These are phyloP conservation scores for Exophiala dermatitidis DNA, from an alignment of 2,329 filamentous ascomycete species.

Conservation along the genomic window DNA sequence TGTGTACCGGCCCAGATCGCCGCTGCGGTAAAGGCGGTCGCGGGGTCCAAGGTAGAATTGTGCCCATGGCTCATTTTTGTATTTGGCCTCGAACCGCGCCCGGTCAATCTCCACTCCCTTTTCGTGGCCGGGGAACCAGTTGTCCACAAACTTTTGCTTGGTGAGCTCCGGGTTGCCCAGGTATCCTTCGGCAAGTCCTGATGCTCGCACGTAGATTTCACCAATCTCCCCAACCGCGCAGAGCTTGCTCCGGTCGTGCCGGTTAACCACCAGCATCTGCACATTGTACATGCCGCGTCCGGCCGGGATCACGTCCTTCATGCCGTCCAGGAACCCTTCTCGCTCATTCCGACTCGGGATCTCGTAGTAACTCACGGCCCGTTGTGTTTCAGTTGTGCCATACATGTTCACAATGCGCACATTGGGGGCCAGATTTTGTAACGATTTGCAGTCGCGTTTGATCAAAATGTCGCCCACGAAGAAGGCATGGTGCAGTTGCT, in stretches of 20 bases:
- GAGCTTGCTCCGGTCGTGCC: slow-evolving; percentile 57
- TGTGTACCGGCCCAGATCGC: slow-evolving; percentile 73
- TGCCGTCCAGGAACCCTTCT: slow-evolving; percentile 54
- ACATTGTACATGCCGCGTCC: slow-evolving; percentile 84
- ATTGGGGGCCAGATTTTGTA: slow-evolving; percentile 71
- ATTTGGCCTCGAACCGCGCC: slow-evolving; percentile 41
- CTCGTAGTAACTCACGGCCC: slow-evolving; percentile 76
- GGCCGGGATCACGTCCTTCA: slow-evolving; percentile 72
- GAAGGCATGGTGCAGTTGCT: slow-evolving; percentile 69
- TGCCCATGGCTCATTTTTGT: slow-evolving; percentile 64
- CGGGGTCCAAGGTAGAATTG: slow-evolving; percentile 71
- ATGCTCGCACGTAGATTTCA: slow-evolving; percentile 76
- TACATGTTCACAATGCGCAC: slow-evolving; percentile 77
- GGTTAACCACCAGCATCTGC: slow-evolving; percentile 76
- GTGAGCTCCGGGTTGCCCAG: slow-evolving; percentile 57
- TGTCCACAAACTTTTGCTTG: slow-evolving; percentile 68
- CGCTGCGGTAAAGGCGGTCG: slow-evolving; percentile 80
- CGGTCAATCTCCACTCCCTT: slow-evolving; percentile 62
- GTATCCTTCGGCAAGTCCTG: slow-evolving; percentile 77
- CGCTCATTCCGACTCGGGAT: slow-evolving; percentile 61
- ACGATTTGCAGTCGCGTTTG: slow-evolving; percentile 67
- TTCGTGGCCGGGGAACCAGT: slow-evolving; percentile 75
- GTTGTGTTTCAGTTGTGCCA: slow-evolving; percentile 77
- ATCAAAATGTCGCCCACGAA: slow-evolving; percentile 90
- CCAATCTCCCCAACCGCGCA: slow-evolving; percentile 77